A percentile compares a stretch with the other conserved stretches of the same genome.
Evolutionary conservation across 257 asterid species (phyloP).

Genomic region (Nicotiana tabacum): DNA sequence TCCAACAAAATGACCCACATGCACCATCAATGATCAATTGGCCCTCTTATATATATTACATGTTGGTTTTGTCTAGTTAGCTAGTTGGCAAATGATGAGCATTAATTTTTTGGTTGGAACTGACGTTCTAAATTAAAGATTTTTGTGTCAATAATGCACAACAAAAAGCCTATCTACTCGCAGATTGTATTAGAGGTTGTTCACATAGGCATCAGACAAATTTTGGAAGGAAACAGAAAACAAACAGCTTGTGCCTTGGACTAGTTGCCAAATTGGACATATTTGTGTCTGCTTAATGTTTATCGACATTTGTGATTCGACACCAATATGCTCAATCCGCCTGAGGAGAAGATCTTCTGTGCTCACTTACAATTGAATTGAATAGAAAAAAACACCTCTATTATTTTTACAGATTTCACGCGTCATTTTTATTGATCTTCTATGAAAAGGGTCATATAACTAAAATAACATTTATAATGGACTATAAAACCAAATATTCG

Average conservation of each 20-base stretch:
- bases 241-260: background rate
- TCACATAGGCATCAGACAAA: background rate
- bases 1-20: constrained; percentile 12
- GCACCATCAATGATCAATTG: background rate
- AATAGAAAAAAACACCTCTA: no score
- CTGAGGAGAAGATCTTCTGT: no score
- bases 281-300: background rate
- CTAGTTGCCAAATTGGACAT: background rate
- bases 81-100: constrained; percentile 10
- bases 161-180: background rate
- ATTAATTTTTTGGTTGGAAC: background rate
- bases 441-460: no score
- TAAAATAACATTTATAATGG: no score
- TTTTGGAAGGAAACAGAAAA: background rate
- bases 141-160: constrained; percentile 11
- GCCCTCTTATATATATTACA: constrained; percentile 2
- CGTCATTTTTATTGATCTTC: no score
- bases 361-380: background rate
- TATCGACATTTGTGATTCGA: background rate
- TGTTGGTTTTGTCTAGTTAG: constrained; percentile 1
- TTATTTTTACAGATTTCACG: no score
- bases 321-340: background rate
- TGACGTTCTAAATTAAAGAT: background rate
- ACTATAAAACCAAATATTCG: no score
- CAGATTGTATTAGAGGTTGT: background rate